Evolutionary conservation across 352 stramenopile species (phyloP), one percentile per base, ranked within the genome.

Genomic region (Globisporangium nagaii): DNA sequence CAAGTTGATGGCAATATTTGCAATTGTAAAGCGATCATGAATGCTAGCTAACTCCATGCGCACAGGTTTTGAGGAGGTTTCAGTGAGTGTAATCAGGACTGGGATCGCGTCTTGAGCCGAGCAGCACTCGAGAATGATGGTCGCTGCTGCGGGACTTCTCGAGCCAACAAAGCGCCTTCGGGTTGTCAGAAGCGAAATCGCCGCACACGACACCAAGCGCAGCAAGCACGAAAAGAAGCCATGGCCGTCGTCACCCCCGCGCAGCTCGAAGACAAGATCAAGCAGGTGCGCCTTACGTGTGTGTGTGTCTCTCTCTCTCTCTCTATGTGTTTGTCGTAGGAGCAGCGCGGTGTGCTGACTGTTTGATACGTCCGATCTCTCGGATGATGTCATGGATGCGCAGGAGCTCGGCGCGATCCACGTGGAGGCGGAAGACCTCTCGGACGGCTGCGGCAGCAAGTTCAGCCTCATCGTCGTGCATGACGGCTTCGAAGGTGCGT

Each of bases 401-500:
- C 22, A 84, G 60, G 75, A 88, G 50, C 72, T 91, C 22, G 81
- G 79, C 46, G 81, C 81, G 30, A 51, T 58, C 42, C 56, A 86
- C 46, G 81, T 93, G 48, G 75, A 90, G 63, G 79, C 84, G 6
- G 75, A 75, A 45, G 84, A 93, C 54, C 63, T 90, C 20, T 93
- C 84, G 41, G 84, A 92, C 46, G 84, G 84, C 30, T 93, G 84
- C 56, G 82, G 82, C 30, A 85, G 68, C 57, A 91, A 91, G 60
- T 93, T 90, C 63, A 92, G 81, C 53, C 62, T 92, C 40, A 76
- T 93, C 43, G 78, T 93, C 45, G 84, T 93, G 31, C 77, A 87
- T 63, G 74, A 75, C 42, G 77, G 73, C 44, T 93, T 93, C 44
- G 77, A 92, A 75, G 84, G 80, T 79, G 55, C 43, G 47, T 40